Conservation (phyloP, 1,284 basidiomycete species). For the Ganoderma meredithae region DNA sequence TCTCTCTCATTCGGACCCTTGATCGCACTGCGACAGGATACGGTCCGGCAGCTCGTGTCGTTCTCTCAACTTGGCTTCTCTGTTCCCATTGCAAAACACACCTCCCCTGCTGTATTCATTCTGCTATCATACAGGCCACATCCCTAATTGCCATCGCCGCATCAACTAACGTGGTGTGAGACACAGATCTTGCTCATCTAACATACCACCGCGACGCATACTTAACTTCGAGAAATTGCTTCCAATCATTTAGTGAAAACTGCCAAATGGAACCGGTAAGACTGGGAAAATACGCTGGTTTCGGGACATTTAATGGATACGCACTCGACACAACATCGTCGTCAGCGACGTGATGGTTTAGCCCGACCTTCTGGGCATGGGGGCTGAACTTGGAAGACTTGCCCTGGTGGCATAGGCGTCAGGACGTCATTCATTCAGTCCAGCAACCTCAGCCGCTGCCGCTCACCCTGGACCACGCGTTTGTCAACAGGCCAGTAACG, state of each 20-base stretch:
- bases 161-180: not conserved
- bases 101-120: conserved; percentile 6
- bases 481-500: conserved; percentile 27
- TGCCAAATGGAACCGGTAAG: conserved; percentile 30
- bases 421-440: conserved; percentile 18
- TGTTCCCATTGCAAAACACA: not conserved
- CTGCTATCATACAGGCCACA: conserved; percentile 15
- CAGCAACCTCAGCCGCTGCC: not conserved
- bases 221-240: not conserved
- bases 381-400: conserved; percentile 92
- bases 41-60: not conserved
- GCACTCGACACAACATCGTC: conserved; percentile 94
- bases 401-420: conserved; percentile 57
- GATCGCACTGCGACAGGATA: not conserved
- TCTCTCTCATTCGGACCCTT: not conserved
- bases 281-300: conserved; percentile 11
- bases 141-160: not conserved
- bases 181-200: not conserved
- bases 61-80: not conserved
- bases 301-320: conserved; percentile 42
- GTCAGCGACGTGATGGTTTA: conserved; percentile 88
- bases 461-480: conserved; percentile 29
- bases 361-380: conserved; percentile 92
- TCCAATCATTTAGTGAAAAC: conserved; percentile 47
- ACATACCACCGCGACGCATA: not conserved